Conservation (phyloP, 2,329 filamentous ascomycete species). For the Aspergillus sp. region DNA sequence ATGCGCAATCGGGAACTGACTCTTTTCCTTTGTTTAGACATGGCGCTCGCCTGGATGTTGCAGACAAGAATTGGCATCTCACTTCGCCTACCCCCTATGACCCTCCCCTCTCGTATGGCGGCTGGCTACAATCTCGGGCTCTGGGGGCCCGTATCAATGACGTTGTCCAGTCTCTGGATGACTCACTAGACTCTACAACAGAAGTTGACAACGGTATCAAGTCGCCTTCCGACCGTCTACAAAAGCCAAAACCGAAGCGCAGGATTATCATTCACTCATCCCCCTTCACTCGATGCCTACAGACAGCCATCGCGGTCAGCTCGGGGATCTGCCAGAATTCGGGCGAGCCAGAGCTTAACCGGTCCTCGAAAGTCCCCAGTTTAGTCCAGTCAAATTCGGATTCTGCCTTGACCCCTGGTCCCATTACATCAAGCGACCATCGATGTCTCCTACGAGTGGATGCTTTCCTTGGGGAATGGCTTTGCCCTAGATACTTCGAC, state of each 20-base stretch:
- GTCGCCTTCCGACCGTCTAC: conserved; percentile 7
- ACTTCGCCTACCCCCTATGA: conserved; percentile 94
- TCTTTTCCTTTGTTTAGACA: conserved; percentile 64
- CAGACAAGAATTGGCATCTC: conserved; percentile 93
- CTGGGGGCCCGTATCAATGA: conserved; percentile 82
- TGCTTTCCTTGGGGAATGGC: conserved; percentile 93
- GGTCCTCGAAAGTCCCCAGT: neutral
- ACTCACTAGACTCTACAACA: conserved; percentile 9
- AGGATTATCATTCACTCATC: conserved; percentile 87
- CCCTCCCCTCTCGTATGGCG: conserved; percentile 89
- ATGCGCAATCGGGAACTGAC: neutral
- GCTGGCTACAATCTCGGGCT: conserved; percentile 82
- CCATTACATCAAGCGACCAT: conserved; percentile 11
- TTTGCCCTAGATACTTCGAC: conserved; percentile 90
- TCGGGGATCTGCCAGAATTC: conserved; percentile 68
- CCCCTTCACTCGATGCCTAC: conserved; percentile 89
- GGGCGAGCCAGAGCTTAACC: conserved; percentile 21
- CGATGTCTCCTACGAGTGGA: conserved; percentile 70
- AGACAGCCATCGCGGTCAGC: conserved; percentile 86
- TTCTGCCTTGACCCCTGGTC: conserved; percentile 4
- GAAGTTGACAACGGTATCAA: conserved; percentile 14
- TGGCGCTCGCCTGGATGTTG: conserved; percentile 88
- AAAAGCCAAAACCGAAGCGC: conserved; percentile 56
- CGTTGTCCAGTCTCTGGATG: conserved; percentile 59
- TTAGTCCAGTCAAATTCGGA: conserved; percentile 2